phyloP scores from a whole-genome alignment of 2,329 filamentous ascomycete genomes.

The Clathrospora elynae region DNA sequence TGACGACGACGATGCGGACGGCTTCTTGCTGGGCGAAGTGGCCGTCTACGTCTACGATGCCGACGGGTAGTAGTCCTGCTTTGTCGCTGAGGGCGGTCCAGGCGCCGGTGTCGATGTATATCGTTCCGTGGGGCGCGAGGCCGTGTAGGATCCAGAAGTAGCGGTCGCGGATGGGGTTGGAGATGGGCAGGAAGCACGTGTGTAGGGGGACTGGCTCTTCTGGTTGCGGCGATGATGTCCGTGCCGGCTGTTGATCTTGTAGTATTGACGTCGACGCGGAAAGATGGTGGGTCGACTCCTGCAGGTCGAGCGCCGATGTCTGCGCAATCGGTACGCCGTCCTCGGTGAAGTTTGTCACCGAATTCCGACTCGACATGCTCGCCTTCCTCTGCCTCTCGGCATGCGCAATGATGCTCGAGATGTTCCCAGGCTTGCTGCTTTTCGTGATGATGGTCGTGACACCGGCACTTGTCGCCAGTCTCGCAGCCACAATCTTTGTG shows the following conservation, averaged over 20 bases:
- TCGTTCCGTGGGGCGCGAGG: slow-evolving; percentile 82
- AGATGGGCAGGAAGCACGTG: slow-evolving; percentile 87
- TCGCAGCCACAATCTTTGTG: slow-evolving; percentile 93
- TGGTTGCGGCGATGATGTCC: slow-evolving; percentile 26
- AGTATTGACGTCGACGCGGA: slow-evolving; percentile 31
- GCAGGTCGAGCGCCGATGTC: slow-evolving; percentile 27
- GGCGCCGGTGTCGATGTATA: slow-evolving; percentile 93
- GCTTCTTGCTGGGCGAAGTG: slow-evolving; percentile 91
- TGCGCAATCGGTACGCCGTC: slow-evolving; percentile 31
- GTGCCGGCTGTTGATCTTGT: slow-evolving; percentile 37
- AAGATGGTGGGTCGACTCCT: slow-evolving; percentile 27
- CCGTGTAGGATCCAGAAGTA: slow-evolving; percentile 98
- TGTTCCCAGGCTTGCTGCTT: slow-evolving; percentile 91
- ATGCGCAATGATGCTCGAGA: slow-evolving; percentile 82
- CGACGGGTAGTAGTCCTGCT: slow-evolving; percentile 85
- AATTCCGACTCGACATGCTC: slow-evolving; percentile 36
- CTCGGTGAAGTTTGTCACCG: slow-evolving; percentile 38
- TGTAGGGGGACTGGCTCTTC: slow-evolving; percentile 66
- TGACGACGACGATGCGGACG: slow-evolving; percentile 81
- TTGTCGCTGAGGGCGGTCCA: slow-evolving; percentile 79
- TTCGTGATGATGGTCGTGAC: slow-evolving; percentile 95
- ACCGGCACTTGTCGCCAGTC: slow-evolving; percentile 88
- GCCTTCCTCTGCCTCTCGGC: slow-evolving; percentile 66
- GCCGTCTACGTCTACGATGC: slow-evolving; percentile 88
- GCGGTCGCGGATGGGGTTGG: slow-evolving; percentile 84